Base-by-base conservation (phyloP, 495 filamentous ascomycete species). In the Aspergillus hancockii region DNA sequence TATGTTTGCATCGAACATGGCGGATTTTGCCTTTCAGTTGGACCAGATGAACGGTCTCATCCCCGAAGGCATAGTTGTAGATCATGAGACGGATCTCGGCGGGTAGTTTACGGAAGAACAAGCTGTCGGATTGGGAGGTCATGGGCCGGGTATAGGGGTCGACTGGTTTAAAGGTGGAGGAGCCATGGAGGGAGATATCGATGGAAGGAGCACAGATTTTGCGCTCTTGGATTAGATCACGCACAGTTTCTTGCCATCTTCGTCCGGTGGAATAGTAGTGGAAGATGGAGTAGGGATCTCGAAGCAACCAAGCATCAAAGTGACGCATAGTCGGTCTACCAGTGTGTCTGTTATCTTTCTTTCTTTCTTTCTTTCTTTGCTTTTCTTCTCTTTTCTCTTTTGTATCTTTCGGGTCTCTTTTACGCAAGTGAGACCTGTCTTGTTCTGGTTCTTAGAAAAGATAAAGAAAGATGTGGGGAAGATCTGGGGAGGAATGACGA, bases 41-140 rank as follows among this genome's bases (percentile, higher is more conserved):
- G 49, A 79, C 76, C 30, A 77, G 67, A 55, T 76, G 76, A 10
- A 79, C 61, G 49, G 68, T 73, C 14, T 73, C 67, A 49, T 77
- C 67, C 61, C 73, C 73, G 56, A 84, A 78, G 62, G 82, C 77
- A 54, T 83, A 79, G 16, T 67, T 64, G 67, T 81, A 85, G 38
- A 85, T 85, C 54, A 83, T 75, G 25, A 81, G 67, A 14, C 84
- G 79, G 55, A 87, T 74, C 66, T 87, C 84, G 8, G 74, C 65
- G 1, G 84, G 84, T 0, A 83, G 67, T 43, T 62, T 65, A 31
- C 56, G 49, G 46, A 78, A 57, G 47, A 78, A 62, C 9, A 38
- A 22, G 31, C 65, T 64, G 25, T 60, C 21, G 13, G 54, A 16
- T 54, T 76, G 75, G 1, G 65, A 30, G 41, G 64, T 32, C 19